Conservation (phyloP, 2,329 filamentous ascomycete genomes). For the Nothopassalora personata region DNA sequence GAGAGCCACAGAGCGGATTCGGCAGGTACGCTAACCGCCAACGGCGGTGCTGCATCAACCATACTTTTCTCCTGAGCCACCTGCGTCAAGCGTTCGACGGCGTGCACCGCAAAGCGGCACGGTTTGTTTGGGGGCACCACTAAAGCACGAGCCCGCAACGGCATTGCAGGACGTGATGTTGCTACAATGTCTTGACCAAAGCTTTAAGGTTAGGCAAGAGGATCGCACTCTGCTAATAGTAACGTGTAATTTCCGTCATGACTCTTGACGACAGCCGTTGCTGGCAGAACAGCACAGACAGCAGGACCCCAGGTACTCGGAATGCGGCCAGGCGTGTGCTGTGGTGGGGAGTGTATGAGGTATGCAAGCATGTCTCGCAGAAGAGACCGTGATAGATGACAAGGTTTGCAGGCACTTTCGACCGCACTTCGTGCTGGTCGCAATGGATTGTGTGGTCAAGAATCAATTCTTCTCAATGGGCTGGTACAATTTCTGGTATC, state of each 20-base stretch:
- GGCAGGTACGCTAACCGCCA: not conserved
- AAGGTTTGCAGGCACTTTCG: not conserved
- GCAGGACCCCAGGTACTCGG: not conserved
- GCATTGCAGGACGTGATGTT: not conserved
- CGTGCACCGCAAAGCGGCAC: not conserved
- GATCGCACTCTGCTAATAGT: not conserved
- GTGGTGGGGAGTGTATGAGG: not conserved
- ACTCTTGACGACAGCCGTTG: slow-evolving; percentile 1
- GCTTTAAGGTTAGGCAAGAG: not conserved
- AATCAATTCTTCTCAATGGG: not conserved
- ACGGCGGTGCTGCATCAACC: not conserved
- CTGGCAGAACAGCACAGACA: not conserved
- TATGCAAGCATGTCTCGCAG: not conserved
- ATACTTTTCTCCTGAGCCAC: not conserved
- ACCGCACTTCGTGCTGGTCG: not conserved
- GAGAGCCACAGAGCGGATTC: not conserved
- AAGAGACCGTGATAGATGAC: not conserved
- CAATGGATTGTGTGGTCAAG: not conserved
- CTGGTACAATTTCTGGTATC: not conserved
- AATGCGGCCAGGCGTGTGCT: not conserved
- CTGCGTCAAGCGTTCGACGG: not conserved
- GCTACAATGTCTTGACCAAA: not conserved
- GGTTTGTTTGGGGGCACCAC: not conserved
- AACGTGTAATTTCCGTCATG: slow-evolving; percentile 1
- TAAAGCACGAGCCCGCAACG: not conserved